Percentiles rank a stretch among this genome's conserved stretches.
Conservation (phyloP, 163 green algal species). For the Chlorella variabilis region DNA sequence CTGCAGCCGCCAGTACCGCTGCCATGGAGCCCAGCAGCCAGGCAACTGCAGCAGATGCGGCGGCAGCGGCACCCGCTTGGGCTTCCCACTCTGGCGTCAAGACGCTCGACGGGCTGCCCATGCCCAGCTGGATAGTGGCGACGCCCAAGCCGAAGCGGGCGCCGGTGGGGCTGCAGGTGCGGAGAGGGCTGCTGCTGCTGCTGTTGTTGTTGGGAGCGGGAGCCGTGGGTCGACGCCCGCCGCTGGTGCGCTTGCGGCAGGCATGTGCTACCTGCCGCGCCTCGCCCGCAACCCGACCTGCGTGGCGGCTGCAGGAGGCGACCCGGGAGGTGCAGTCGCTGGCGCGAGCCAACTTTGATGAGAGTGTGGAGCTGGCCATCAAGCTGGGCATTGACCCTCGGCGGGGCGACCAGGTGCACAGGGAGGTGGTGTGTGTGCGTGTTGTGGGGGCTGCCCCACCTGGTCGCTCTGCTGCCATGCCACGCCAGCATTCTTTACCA, state of each 20-base stretch:
- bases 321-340: slow-evolving; percentile 38
- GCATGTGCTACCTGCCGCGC: too few relatives aligned
- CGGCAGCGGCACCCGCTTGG: slow-evolving; percentile 10
- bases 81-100: slow-evolving; percentile 7
- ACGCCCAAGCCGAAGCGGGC: slow-evolving; percentile 11
- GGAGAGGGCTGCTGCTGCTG: too few relatives aligned
- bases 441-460: too few relatives aligned
- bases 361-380: slow-evolving; percentile 74
- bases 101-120: slow-evolving; percentile 42
- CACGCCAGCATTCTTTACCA: too few relatives aligned
- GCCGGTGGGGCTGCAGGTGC: slow-evolving; percentile 6
- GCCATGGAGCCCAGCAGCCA: not conserved
- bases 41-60: not conserved
- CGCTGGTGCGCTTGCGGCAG: too few relatives aligned
- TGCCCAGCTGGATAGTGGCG: slow-evolving; percentile 24
- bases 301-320: slow-evolving; percentile 23
- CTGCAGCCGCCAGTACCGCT: not conserved
- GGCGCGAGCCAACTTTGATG: slow-evolving; percentile 57
- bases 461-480: too few relatives aligned
- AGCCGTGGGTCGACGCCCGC: too few relatives aligned
- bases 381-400: slow-evolving; percentile 73
- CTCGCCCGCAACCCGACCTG: too few relatives aligned
- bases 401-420: slow-evolving; percentile 72
- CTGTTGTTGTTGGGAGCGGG: too few relatives aligned
- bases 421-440: too few relatives aligned